These are phyloP conservation scores for Cyberlindnera saturnus DNA, from an alignment of 805 yeast genomes.

Conservation along the genomic window DNA sequence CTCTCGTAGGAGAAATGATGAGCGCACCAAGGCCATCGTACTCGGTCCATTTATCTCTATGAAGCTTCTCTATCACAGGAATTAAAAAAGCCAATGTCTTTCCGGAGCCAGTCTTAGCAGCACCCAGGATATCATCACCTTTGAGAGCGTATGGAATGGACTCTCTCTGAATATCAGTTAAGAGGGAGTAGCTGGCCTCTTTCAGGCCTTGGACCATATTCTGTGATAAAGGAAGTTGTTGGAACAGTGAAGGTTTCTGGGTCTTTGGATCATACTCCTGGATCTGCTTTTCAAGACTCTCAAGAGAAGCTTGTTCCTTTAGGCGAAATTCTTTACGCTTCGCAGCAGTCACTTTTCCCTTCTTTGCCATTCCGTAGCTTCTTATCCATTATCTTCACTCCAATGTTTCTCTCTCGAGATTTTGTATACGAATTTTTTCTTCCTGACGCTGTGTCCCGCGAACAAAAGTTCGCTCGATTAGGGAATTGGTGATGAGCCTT, in stretches of 20 bases:
- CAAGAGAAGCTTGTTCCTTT: constrained; percentile 30
- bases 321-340: constrained; percentile 34
- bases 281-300: constrained; percentile 43
- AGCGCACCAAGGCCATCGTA: constrained; percentile 53
- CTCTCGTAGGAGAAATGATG: constrained; percentile 65
- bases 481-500: background rate
- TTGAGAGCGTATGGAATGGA: constrained; percentile 72
- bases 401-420: background rate
- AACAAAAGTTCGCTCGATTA: background rate
- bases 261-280: constrained; percentile 45
- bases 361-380: constrained; percentile 29
- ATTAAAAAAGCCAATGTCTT: constrained; percentile 85
- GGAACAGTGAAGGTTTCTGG: constrained; percentile 44
- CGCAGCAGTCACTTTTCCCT: constrained; percentile 25
- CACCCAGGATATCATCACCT: constrained; percentile 89
- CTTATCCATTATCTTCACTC: background rate
- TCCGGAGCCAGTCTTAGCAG: constrained; percentile 96
- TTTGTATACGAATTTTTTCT: background rate
- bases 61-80: constrained; percentile 71
- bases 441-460: too few species aligned
- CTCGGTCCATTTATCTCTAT: constrained; percentile 33
- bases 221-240: constrained; percentile 70
- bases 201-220: constrained; percentile 66
- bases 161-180: constrained; percentile 83
- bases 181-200: constrained; percentile 66